phyloP scores from a whole-genome alignment of 148 eudicot genomes.

The Nyssa sinensis region DNA sequence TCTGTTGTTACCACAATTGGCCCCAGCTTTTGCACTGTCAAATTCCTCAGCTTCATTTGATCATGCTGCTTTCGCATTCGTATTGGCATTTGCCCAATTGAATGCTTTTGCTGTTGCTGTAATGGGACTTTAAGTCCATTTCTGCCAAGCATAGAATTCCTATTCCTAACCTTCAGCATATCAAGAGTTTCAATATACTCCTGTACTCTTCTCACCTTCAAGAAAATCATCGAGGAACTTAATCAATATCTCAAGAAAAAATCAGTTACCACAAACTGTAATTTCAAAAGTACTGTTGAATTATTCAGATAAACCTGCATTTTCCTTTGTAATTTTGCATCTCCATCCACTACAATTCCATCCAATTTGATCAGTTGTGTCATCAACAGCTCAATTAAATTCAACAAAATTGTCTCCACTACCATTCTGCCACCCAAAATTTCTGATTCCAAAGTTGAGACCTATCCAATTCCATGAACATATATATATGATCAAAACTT shows the following conservation, averaged over 20 bases:
- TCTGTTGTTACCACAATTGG: slow-evolving; percentile 31
- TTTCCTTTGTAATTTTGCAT: slow-evolving; percentile 61
- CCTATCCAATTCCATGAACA: slow-evolving; percentile 35
- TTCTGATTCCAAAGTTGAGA: slow-evolving; percentile 46
- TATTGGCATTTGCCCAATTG: neutral
- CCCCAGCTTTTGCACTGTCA: neutral
- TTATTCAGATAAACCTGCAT: slow-evolving; percentile 46
- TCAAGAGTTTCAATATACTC: slow-evolving; percentile 30
- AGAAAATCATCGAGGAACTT: neutral
- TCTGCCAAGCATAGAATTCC: neutral
- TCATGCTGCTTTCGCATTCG: slow-evolving; percentile 4
- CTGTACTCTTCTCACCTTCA: slow-evolving; percentile 30
- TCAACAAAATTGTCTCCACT: slow-evolving; percentile 46
- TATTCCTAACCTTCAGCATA: slow-evolving; percentile 20
- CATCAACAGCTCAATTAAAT: slow-evolving; percentile 71
- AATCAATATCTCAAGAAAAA: too few relatives aligned
- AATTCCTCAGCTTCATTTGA: neutral
- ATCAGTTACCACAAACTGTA: too few relatives aligned
- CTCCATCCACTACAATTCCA: slow-evolving; percentile 72
- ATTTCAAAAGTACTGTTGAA: too few relatives aligned
- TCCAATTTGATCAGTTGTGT: slow-evolving; percentile 69
- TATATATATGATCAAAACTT: neutral
- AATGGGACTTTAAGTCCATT: slow-evolving; percentile 1
- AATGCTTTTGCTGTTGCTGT: neutral
- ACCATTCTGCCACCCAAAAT: slow-evolving; percentile 61